phyloP scores from a whole-genome alignment of 352 stramenopile species.

The Pythium scleroteichum region DNA sequence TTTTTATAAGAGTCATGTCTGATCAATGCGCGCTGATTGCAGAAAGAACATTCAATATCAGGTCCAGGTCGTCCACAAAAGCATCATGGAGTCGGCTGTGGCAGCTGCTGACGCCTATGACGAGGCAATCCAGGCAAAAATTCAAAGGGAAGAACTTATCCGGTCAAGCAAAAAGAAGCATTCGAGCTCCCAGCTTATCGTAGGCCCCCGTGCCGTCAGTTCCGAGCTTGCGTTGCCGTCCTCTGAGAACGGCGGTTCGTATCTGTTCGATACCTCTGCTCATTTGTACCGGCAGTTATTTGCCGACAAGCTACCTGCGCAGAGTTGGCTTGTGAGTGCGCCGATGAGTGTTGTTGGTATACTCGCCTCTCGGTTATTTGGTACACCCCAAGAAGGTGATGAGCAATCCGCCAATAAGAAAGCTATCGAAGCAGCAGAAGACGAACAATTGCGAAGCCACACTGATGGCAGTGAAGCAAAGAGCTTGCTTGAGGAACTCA shows the following conservation, averaged over 20 bases:
- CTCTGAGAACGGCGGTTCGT: constrained; percentile 22
- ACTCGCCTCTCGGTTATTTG: constrained; percentile 71
- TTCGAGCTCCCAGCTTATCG: constrained; percentile 34
- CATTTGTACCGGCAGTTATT: constrained; percentile 39
- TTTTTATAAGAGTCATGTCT: too few species aligned
- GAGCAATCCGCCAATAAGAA: not conserved
- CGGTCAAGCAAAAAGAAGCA: constrained; percentile 36
- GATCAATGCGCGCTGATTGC: not conserved
- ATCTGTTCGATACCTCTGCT: constrained; percentile 38
- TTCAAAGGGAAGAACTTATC: constrained; percentile 21
- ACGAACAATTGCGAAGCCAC: constrained; percentile 27
- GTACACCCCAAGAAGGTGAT: constrained; percentile 27
- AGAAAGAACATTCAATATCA: constrained; percentile 84
- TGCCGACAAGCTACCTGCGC: constrained; percentile 51
- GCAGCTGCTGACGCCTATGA: constrained; percentile 71
- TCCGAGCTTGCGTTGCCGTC: constrained; percentile 26
- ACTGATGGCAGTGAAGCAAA: constrained; percentile 47
- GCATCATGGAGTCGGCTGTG: constrained; percentile 73
- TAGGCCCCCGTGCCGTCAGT: constrained; percentile 7
- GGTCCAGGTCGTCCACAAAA: constrained; percentile 60
- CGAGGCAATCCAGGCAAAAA: constrained; percentile 58
- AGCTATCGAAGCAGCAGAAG: not conserved
- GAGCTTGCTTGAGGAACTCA: constrained; percentile 80
- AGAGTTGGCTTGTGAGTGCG: constrained; percentile 66
- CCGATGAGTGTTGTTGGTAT: constrained; percentile 63